Base-by-base conservation (phyloP, 768 basidiomycete genomes). In the Phlebiopsis flavidoalba region DNA sequence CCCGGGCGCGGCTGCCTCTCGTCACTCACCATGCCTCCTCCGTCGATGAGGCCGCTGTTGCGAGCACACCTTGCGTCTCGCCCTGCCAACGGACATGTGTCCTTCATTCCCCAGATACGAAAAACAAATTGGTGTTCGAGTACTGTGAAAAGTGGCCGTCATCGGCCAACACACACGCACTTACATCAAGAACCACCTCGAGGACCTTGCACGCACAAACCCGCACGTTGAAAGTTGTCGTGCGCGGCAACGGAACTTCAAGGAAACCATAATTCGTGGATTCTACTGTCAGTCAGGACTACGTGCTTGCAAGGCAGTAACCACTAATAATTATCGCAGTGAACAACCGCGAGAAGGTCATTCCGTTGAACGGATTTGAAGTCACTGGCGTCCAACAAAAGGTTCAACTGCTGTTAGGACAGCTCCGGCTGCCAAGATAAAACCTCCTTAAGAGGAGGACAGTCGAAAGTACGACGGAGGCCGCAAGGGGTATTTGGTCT, bases 121-220 rank as follows among this genome's bases (percentile, higher is more conserved):
- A 95, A 93, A n/a, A n/a, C n/a, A n/a, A n/a, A 70, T 78, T 96
- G 62, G 91, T 96, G 64, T 84, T 96, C 71, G 91, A 94, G 74
- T 95, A 83, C 73, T 93, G 93, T 74, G 86, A 95, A 68, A 83
- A 82, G 57, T 90, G 88, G 83, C 84, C 88, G 1, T 87, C 91
- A 3, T 93, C 91, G 0, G 74, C 80, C 49, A 85, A 85, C 68
- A 79, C 68, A 79, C 89, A 7, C 86, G 93, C 67, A 80, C 78
- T 26, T 95, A 83, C 71, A 74, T 96, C 68, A 72, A 77, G 68
- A 84, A 81, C 58, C 78, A 85, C 62, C 77, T 91, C 58, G 80
- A 86, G 67, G 64, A 74, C 15, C 75, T 94, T 62, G 93, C 93
- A 6, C 78, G 78, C 58, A 71, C 80, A 59, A 86, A 94, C 72